A percentile compares a stretch with the other conserved stretches of the same genome.
These are phyloP conservation scores for Talinum fruticosum DNA, from an alignment of 148 eudicot genomes.

Conservation along the genomic window DNA sequence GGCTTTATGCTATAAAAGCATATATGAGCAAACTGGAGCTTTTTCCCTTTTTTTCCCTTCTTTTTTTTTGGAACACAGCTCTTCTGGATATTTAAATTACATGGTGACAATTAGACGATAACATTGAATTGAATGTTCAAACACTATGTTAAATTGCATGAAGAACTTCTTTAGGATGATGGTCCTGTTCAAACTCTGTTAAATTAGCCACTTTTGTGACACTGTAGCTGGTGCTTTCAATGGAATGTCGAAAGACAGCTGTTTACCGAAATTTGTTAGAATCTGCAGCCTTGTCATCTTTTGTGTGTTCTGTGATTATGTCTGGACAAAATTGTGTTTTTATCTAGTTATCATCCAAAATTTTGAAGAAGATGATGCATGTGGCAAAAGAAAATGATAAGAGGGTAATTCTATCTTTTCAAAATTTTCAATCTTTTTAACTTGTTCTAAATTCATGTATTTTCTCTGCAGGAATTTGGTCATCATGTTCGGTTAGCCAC, in stretches of 20 bases:
- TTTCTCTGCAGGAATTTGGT: slow-evolving; percentile 70
- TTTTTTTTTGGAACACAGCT: too few species aligned
- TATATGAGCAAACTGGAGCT: not conserved
- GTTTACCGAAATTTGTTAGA: not conserved
- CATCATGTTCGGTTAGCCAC: slow-evolving; percentile 96
- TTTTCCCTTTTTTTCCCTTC: too few species aligned
- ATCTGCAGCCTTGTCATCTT: not conserved
- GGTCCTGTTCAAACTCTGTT: not conserved
- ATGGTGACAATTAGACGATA: not conserved
- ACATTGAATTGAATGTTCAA: not conserved
- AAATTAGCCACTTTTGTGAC: not conserved
- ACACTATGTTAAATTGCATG: not conserved
- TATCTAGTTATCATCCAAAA: not conserved
- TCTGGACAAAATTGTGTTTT: not conserved
- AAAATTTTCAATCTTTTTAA: not conserved
- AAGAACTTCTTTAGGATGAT: not conserved
- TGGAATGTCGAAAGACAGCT: not conserved
- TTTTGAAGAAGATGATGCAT: not conserved
- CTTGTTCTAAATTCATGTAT: slow-evolving; percentile 12
- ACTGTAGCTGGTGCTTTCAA: not conserved
- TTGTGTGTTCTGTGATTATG: not conserved
- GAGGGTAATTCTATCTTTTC: not conserved
- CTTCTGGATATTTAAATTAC: not conserved
- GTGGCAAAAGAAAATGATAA: not conserved
- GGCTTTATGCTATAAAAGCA: not conserved